phyloP scores from a whole-genome alignment of 2,329 filamentous ascomycete genomes.

The Penicillium verrucosum region DNA sequence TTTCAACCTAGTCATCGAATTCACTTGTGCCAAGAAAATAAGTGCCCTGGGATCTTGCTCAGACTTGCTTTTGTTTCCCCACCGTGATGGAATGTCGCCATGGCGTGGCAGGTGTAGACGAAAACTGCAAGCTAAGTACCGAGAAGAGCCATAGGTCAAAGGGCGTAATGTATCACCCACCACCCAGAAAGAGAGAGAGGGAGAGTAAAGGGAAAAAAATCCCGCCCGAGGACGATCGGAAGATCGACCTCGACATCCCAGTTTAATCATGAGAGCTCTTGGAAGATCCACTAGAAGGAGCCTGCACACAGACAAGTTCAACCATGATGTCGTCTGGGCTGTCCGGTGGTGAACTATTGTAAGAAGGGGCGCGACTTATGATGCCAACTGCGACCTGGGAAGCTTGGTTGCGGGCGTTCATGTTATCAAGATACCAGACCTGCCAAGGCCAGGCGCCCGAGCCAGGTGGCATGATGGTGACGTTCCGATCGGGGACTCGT shows the following conservation, averaged over 20 bases:
- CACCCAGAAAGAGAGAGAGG: background rate
- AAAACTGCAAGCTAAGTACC: background rate
- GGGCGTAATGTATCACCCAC: background rate
- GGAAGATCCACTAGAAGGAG: conserved; percentile 27
- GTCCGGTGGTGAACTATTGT: conserved; percentile 23
- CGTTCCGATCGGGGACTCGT: conserved; percentile 23
- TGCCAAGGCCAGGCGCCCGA: conserved; percentile 31
- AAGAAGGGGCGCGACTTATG: conserved; percentile 33
- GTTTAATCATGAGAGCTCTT: conserved; percentile 18
- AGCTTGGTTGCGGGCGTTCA: conserved; percentile 33
- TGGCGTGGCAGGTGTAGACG: background rate
- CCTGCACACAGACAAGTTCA: conserved; percentile 37
- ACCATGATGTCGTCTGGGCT: conserved; percentile 33
- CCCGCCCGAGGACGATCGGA: background rate
- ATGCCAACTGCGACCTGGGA: conserved; percentile 39
- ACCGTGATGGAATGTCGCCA: background rate
- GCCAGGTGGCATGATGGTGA: conserved; percentile 31
- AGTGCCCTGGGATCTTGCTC: background rate
- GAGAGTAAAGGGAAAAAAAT: background rate
- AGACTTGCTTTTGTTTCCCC: background rate
- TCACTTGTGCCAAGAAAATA: background rate
- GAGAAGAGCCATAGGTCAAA: no score
- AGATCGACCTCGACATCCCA: background rate
- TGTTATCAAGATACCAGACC: conserved; percentile 37
- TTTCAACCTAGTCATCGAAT: background rate